phyloP scores from a whole-genome alignment of 2,329 filamentous ascomycete genomes.

The Didymella pomorum region DNA sequence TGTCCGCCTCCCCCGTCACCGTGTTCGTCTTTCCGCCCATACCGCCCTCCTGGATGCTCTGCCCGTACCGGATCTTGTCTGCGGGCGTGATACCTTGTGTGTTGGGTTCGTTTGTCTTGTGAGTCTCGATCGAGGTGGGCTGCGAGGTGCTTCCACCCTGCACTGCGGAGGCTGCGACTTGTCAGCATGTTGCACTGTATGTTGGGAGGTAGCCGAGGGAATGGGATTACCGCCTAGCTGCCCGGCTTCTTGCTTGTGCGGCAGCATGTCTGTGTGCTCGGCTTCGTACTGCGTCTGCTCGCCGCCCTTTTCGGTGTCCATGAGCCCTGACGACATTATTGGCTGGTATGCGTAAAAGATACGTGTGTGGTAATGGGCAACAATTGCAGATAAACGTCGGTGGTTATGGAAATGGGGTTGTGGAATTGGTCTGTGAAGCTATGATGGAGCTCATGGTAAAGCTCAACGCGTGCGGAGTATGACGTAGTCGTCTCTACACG shows the following conservation, averaged over 20 bases:
- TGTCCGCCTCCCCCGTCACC: conserved; percentile 47
- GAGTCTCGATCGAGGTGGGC: conserved; percentile 35
- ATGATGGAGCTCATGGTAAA: conserved; percentile 17
- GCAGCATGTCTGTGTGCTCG: conserved; percentile 58
- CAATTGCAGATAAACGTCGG: not conserved
- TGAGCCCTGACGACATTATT: conserved; percentile 62
- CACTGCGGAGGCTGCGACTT: conserved; percentile 20
- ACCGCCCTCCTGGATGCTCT: conserved; percentile 64
- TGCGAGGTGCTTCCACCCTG: conserved; percentile 24
- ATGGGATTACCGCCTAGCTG: conserved; percentile 61
- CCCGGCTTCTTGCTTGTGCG: conserved; percentile 63
- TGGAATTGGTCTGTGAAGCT: conserved; percentile 19
- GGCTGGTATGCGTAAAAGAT: not conserved
- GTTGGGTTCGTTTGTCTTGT: conserved; percentile 49
- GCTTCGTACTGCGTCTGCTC: conserved; percentile 70
- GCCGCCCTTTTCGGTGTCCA: conserved; percentile 67
- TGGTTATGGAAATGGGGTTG: not conserved
- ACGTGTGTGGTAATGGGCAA: too few relatives aligned
- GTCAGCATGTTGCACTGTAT: conserved; percentile 15
- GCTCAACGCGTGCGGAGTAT: conserved; percentile 17
- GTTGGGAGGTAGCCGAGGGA: not conserved
- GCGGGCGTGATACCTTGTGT: conserved; percentile 51
- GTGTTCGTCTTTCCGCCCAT: conserved; percentile 62
- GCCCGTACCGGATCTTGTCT: conserved; percentile 64
- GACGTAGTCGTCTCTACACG: conserved; percentile 29